A percentile compares a stretch with the other conserved stretches of the same genome.
phyloP scores from a whole-genome alignment of 192 early-diverging fungal species.

The Phlyctochytrium arcticum region DNA sequence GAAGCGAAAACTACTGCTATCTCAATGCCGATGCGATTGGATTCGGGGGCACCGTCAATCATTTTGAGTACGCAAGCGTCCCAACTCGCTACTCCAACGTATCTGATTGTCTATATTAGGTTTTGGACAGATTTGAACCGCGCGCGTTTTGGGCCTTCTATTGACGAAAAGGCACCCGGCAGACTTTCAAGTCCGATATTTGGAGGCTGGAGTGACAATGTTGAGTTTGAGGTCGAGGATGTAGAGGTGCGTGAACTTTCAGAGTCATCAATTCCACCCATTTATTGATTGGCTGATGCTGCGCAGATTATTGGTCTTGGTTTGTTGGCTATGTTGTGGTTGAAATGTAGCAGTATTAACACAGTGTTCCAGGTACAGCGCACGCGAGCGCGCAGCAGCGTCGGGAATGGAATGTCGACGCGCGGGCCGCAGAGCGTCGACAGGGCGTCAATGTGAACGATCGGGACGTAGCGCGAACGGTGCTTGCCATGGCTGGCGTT shows the following conservation, averaged over 20 bases:
- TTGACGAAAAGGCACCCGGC: too few relatives aligned
- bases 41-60: too few relatives aligned
- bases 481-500: slow-evolving; percentile 7
- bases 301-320: slow-evolving; percentile 7
- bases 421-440: slow-evolving; percentile 2
- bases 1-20: too few relatives aligned
- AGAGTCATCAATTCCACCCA: too few relatives aligned
- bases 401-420: slow-evolving; percentile 5
- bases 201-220: not conserved
- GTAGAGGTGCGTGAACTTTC: slow-evolving; percentile 17
- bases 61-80: too few relatives aligned
- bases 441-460: not conserved
- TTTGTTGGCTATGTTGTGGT: not conserved
- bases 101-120: too few relatives aligned
- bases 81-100: too few relatives aligned
- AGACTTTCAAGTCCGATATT: too few relatives aligned
- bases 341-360: not conserved
- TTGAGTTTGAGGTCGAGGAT: slow-evolving; percentile 15
- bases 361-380: not conserved
- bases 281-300: too few relatives aligned
- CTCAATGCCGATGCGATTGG: too few relatives aligned
- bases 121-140: too few relatives aligned
- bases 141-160: too few relatives aligned
- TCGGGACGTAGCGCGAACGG: not conserved
- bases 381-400: not conserved